Evolutionary conservation across 257 asterid species (phyloP).

Genomic region (Scutellaria baicalensis): DNA sequence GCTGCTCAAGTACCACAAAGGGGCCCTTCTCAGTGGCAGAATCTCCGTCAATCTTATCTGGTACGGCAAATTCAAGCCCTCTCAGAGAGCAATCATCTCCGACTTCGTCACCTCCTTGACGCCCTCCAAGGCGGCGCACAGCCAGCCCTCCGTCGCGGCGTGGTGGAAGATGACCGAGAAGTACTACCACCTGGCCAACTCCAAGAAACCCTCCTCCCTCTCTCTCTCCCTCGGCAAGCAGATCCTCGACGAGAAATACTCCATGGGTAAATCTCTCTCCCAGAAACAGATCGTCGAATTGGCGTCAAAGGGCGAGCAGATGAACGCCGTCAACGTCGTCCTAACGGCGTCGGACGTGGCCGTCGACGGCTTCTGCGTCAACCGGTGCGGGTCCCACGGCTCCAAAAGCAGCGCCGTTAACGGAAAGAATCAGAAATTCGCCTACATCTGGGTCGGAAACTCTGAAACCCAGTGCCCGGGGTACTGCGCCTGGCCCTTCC

Average conservation of each 20-base stretch:
- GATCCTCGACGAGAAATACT: constrained; percentile 25
- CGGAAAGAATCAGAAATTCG: constrained; percentile 40
- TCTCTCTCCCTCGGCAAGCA: constrained; percentile 40
- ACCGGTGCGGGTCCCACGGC: constrained; percentile 63
- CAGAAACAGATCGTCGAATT: constrained; percentile 35
- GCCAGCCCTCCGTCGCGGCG: constrained; percentile 49
- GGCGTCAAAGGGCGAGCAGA: constrained; percentile 51
- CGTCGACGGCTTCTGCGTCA: constrained; percentile 57
- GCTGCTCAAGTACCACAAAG: constrained; percentile 52
- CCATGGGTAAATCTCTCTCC: constrained; percentile 56
- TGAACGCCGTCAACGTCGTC: constrained; percentile 50
- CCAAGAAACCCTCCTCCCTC: constrained; percentile 29
- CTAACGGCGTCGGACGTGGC: constrained; percentile 49
- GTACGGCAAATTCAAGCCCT: constrained; percentile 66
- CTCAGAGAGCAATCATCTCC: constrained; percentile 55
- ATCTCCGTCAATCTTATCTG: constrained; percentile 54
- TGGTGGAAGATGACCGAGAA: constrained; percentile 72
- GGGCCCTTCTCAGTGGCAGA: constrained; percentile 53
- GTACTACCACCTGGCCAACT: constrained; percentile 45
- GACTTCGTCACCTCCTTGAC: constrained; percentile 62
- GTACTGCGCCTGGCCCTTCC: constrained; percentile 70
- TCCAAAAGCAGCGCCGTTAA: constrained; percentile 13
- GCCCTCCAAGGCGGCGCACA: constrained; percentile 3
- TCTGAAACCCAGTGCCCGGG: constrained; percentile 60
- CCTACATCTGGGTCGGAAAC: constrained; percentile 72